Evolutionary conservation across 2,329 filamentous ascomycete species (phyloP), one percentile per base, ranked within the genome.

Genomic region (Fusarium zealandicum): DNA sequence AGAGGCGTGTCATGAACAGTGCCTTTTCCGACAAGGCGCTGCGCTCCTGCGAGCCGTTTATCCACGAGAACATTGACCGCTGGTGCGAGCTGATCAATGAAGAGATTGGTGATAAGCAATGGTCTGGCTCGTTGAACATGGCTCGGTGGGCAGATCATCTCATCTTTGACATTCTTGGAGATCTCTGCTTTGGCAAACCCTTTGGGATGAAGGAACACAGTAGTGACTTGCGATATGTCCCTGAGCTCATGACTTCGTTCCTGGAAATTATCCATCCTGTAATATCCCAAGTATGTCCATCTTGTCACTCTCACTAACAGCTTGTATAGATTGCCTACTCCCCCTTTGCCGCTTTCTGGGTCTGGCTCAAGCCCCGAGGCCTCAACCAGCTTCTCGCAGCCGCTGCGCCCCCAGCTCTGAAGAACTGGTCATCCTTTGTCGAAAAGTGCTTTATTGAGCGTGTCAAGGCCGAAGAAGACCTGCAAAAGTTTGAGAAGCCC

Each of bases 311-410:
- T 9, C 3, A 30, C 2, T 7, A 2, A 12, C 4, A 30, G 3
- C 6, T 12, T 14, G 17, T 12, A 20, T 8, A 67, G 65, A 61
- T 67, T 22, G 60, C 55, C 3, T 57, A 51, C 20, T 65, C 65
- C 9, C 65, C 66, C 0, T 54, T 67, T 16, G 48, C 60, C 6
- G 18, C 52, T 4, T 16, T 65, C 13, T 65, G 62, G 65, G 50
- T 59, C 14, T 68, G 65, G 65, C 50, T 67, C 10, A 68, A 67
- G n/a, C 64, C 64, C 0, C 53, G 60, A 16, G 66, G 65, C 0
- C 51, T 68, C 12, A 54, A 68, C 22, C 16, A 41, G 9, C 54
- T 68, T 9, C 48, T 68, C 6, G 46, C 61, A 3, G 30, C 39
- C 9, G 32, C 52, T 16, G 54, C 56, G 3, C 66, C 66, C 3